Percentiles rank a stretch among this genome's conserved stretches.
These are phyloP conservation scores for Antitrichia curtipendula DNA, from an alignment of 225 moss, liverwort and hornwort species.

Conservation along the genomic window DNA sequence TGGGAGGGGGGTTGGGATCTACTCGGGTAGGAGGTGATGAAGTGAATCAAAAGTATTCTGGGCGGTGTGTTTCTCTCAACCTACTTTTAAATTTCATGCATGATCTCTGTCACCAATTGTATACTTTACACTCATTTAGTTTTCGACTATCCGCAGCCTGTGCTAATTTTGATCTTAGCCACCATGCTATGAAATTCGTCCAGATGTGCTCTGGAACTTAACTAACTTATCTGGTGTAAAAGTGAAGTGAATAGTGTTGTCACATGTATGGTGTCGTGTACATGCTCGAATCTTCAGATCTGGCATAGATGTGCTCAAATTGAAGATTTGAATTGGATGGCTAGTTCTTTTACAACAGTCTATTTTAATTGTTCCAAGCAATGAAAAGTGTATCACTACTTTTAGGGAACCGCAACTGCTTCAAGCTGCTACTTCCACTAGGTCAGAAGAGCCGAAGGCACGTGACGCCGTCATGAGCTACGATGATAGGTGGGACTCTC, in stretches of 20 bases:
- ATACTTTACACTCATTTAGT: not conserved
- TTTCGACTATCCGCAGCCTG: not conserved
- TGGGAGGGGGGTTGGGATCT: conserved; percentile 96
- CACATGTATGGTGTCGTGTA: not conserved
- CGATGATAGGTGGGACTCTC: conserved; percentile 50
- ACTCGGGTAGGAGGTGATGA: conserved; percentile 99
- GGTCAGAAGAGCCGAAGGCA: conserved; percentile 70
- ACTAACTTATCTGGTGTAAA: not conserved
- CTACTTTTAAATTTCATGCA: not conserved
- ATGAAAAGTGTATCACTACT: not conserved
- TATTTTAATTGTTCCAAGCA: not conserved
- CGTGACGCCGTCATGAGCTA: conserved; percentile 72
- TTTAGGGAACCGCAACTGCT: conserved; percentile 74
- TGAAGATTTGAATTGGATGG: not conserved
- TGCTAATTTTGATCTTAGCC: not conserved
- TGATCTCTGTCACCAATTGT: not conserved
- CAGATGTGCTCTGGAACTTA: not conserved
- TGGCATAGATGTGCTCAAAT: not conserved
- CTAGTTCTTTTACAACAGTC: not conserved
- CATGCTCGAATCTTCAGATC: not conserved
- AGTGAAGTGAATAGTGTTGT: not conserved
- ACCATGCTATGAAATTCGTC: not conserved
- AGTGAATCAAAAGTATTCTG: conserved; percentile 98
- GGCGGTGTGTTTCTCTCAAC: conserved; percentile 36
- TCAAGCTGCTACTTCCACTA: conserved; percentile 47